Evolutionary conservation across 2,329 filamentous ascomycete species (phyloP), one percentile per base, ranked within the genome.

Genomic region (Chrysoporthe austroafricana): DNA sequence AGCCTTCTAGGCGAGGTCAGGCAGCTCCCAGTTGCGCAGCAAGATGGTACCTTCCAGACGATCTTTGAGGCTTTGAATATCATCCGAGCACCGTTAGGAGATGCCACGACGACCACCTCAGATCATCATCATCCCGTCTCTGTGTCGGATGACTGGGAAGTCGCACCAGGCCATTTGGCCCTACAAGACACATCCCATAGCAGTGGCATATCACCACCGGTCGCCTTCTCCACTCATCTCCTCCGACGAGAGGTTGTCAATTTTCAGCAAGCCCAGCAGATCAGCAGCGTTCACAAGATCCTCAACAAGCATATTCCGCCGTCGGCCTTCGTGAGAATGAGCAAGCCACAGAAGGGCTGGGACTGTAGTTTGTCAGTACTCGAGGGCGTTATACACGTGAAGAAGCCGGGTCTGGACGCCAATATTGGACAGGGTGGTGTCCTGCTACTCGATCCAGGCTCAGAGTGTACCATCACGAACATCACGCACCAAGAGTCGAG

Each of bases 341-440:
- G 21, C 1, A 43, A 46, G 11, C 54, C 63, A 2, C 3, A 43
- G 26, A 26, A 11, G 16, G 61, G 42, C 4, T 67, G 65, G 65
- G 4, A 36, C 1, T 64, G 65, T 36, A 13, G 9, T 4, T 18
- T n/a, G 6, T 59, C 61, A 6, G 61, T 67, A 1, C 48, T 63
- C 16, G 57, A 58, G 42, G 65, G 65, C 11, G 1, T 54, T 9
- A 21, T 67, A 6, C 52, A 64, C n/a, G 26, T 67, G 14, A 44
- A 64, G 36, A 18, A 43, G 0, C 60, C 60, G 14, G 61, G 50
- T 2, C 13, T 67, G 4, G 34, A 46, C 36, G 39, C 65, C 34
- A 64, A 21, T 4, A 64, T 67, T 4, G 65, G 65, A 18, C 61
- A 54, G 36, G 65, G 65, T 7, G 65, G 65, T n/a, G 16, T 64